These are phyloP conservation scores for Exobasidium rhododendri DNA, from an alignment of 1,284 basidiomycete species.

Conservation along the genomic window DNA sequence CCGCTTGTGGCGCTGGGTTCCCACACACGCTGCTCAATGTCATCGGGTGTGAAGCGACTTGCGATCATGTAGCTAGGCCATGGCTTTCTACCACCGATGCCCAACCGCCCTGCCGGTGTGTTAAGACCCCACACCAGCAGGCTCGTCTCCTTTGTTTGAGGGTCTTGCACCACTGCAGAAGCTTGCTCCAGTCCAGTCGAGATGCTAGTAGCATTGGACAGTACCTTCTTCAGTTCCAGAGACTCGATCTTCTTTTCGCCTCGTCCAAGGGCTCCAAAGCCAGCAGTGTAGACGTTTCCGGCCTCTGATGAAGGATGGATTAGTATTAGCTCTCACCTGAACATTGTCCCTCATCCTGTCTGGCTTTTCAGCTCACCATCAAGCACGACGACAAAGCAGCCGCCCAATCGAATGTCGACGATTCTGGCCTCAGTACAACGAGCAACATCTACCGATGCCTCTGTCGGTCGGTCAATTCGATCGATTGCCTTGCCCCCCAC, in stretches of 20 bases:
- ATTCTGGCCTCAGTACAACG: background rate
- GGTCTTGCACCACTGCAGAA: background rate
- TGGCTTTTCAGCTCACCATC: conserved; percentile 14
- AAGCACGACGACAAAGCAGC: conserved; percentile 14
- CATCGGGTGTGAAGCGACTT: conserved; percentile 15
- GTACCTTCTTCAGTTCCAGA: background rate
- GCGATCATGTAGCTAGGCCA: conserved; percentile 16
- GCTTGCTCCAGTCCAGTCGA: conserved; percentile 10
- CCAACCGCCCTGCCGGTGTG: conserved; percentile 2
- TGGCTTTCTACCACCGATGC: conserved; percentile 10
- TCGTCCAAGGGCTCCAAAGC: conserved; percentile 16
- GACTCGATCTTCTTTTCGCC: conserved; percentile 4
- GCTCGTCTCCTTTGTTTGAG: background rate
- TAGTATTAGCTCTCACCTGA: background rate
- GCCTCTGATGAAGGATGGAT: background rate
- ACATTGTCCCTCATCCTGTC: background rate
- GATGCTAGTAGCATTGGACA: conserved; percentile 1
- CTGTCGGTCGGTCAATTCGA: conserved; percentile 11
- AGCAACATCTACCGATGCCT: background rate
- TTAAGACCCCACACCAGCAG: conserved; percentile 14
- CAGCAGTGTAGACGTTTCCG: conserved; percentile 16
- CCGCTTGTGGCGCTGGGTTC: conserved; percentile 10
- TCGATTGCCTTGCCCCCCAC: conserved; percentile 11
- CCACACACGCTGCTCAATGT: conserved; percentile 13
- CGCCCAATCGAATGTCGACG: conserved; percentile 12